These are phyloP conservation scores for Debaryomyces castellii DNA, from an alignment of 805 yeast genomes.

Conservation along the genomic window DNA sequence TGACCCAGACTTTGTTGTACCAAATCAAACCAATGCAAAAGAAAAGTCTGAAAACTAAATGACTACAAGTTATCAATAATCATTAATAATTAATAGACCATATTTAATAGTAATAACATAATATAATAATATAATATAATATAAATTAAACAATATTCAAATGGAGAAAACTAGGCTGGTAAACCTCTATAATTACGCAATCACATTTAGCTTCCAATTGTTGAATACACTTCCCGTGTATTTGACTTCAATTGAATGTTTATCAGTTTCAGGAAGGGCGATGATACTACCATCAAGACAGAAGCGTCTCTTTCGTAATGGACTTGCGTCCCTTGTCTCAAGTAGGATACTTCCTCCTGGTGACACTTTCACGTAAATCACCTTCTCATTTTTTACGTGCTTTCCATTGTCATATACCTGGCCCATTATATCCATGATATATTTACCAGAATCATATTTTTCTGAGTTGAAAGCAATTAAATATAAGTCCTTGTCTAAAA, in stretches of 20 bases:
- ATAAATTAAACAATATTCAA: not conserved
- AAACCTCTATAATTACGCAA: too few species aligned
- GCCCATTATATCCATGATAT: constrained; percentile 54
- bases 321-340: constrained; percentile 9
- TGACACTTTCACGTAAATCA: constrained; percentile 40
- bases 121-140: not conserved
- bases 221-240: constrained; percentile 18
- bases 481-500: constrained; percentile 43
- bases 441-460: constrained; percentile 16
- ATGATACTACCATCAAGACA: constrained; percentile 68
- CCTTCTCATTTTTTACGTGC: constrained; percentile 51
- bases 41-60: not conserved
- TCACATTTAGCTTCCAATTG: constrained; percentile 18
- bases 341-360: constrained; percentile 24
- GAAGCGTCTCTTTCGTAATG: constrained; percentile 42
- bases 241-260: constrained; percentile 11
- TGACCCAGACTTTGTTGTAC: constrained; percentile 5
- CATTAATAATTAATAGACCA: not conserved
- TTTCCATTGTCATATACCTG: constrained; percentile 56
- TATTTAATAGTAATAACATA: not conserved
- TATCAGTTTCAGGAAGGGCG: constrained; percentile 22
- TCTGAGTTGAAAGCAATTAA: constrained; percentile 45
- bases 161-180: too few species aligned
- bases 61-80: not conserved
- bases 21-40: not conserved